Base-by-base conservation (phyloP, 2,329 filamentous ascomycete genomes). In the Neurospora sp. region DNA sequence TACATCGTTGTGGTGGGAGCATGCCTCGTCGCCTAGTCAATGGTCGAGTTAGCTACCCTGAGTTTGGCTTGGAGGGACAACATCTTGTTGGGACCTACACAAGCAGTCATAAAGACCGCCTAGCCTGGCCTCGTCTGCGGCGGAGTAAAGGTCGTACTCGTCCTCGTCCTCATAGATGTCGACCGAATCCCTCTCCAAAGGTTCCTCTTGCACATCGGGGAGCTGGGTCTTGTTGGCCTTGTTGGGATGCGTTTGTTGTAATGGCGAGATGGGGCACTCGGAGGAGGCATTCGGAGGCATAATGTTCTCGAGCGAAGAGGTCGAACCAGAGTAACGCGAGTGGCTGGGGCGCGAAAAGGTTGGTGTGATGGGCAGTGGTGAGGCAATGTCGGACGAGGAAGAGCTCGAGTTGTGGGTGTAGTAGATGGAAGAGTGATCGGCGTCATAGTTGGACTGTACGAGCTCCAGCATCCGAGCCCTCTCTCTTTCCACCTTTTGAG, bases 131-230 rank as follows among this genome's bases (percentile, higher is more conserved):
- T 62, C 52, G 52, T 62, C 52, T 33, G 52, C 52, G 2, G 13
- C 52, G 2, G 52, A 28, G 15, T 62, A 62, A 71, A 83, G 81
- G 33, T 80, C 77, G 36, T 80, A 74, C 23, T 79, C 80, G 71
- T 75, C 76, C 68, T 80, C 80, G 62, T 85, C 81, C 71, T 86
- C 83, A 38, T 85, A 79, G 71, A 85, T 81, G 67, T 84, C 83
- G 68, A 85, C 84, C 38, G 89, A 87, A 28, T 91, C 91, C 69
- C 86, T 86, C 78, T 94, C 91, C 58, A 89, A 81, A 2, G 91
- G 89, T 76, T 97, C 93, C 79, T 97, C 94, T 76, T 93, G 87
- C 23, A 97, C 91, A 76, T 96, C 92, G 17, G 93, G 91, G 72
- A 97, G 84, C 68, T 85, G 86, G 71, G 87, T 85, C 80, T 92